Evolutionary conservation across 148 eudicot genomes (phyloP).

Genomic region (Camellia granthamiana): DNA sequence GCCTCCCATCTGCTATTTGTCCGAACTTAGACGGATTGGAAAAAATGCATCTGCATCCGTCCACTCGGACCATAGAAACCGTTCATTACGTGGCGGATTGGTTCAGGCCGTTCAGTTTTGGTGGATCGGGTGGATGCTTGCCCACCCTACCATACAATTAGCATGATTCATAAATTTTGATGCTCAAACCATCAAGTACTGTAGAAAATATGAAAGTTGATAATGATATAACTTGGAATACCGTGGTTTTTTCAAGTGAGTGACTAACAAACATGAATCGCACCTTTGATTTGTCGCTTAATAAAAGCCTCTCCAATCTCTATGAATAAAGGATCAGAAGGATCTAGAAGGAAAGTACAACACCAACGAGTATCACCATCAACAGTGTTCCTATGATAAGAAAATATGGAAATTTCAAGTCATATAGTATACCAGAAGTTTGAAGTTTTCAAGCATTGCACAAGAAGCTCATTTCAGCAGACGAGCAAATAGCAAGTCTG

Average conservation of each 20-base stretch:
- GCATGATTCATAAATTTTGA: background rate
- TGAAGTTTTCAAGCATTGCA: background rate
- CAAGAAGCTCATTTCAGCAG: slow-evolving; percentile 7
- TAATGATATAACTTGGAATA: background rate
- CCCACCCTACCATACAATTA: background rate
- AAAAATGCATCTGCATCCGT: too few species aligned
- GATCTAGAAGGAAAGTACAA: slow-evolving; percentile 92
- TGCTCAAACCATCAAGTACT: background rate
- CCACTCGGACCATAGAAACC: too few species aligned
- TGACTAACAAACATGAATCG: background rate
- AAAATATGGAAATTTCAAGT: slow-evolving; percentile 7
- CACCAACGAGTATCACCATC: slow-evolving; percentile 88
- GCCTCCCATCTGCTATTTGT: too few species aligned
- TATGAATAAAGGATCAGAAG: slow-evolving; percentile 91
- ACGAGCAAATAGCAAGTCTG: background rate
- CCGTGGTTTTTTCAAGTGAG: background rate
- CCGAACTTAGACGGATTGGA: too few species aligned
- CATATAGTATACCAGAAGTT: background rate
- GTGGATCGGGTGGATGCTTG: too few species aligned
- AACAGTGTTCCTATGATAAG: slow-evolving; percentile 72
- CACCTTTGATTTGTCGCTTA: slow-evolving; percentile 75
- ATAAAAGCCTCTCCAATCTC: slow-evolving; percentile 90
- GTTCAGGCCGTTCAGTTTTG: too few species aligned
- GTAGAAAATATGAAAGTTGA: background rate
- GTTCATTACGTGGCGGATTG: too few species aligned